Base-by-base conservation (phyloP, 1,284 basidiomycete genomes). In the Puccinia novopanici region DNA sequence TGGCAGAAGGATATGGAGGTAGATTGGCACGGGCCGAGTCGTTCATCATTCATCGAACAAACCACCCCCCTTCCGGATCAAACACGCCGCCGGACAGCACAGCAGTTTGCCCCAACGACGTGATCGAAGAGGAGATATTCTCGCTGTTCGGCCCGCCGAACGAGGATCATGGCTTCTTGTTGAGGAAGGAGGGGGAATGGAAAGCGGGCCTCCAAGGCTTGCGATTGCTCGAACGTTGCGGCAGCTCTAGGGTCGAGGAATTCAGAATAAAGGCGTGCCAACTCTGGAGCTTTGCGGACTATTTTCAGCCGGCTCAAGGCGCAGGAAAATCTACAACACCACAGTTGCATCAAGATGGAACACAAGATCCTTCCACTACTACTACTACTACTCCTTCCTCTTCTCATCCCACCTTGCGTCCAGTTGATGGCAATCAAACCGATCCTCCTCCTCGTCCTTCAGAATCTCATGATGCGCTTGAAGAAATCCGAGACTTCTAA, bases 281-380 rank as follows among this genome's bases (percentile, higher is more conserved):
- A 40, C 17, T 59, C 40, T 74, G 72, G 72, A 57, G 40, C 5
- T 57, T 74, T 52, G 72, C 59, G n/a, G 72, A 74, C 54, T 24
- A 74, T 34, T 74, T 74, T 45, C 45, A 54, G 24, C 42, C 63
- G 4, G 1, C 42, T 67, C 27, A 15, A 19, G 40, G 37, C 34
- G 59, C 2, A 22, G 59, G 4, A 40, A 22, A 40, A n/a, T n/a
- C n/a, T 22, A 17, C 4, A 1, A 37, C 34, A 17, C 59, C 15
- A 40, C 59, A 40, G 27, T 30, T 5, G 9, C 59, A 17, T 19
- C 27, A 40, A 37, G 17, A 63, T 24, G 22, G 19, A 15, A 34
- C n/a, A n/a, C n/a, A n/a, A n/a, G n/a, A n/a, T n/a, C n/a, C n/a
- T n/a, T n/a, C 17, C 34, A 3, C 59, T 63, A 12, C 34, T 63